Evolutionary conservation across 2,329 filamentous ascomycete species (phyloP), one percentile per base, ranked within the genome.

Genomic region (Chaetothyriales sp.): DNA sequence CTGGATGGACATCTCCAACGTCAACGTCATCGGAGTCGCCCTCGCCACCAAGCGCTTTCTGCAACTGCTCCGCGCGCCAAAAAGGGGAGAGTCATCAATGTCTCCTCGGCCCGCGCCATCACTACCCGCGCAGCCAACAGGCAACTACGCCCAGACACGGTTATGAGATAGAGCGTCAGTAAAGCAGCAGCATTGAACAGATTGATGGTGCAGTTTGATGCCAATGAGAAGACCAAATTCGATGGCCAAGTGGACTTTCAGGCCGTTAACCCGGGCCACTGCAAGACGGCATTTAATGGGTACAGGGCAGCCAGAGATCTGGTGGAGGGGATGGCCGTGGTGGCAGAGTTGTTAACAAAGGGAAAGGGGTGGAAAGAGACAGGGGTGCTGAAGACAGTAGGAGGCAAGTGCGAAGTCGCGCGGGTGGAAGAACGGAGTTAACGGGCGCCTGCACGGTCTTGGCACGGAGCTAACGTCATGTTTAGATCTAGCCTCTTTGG

Each of bases 11-110:
- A 48, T 55, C 2, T 51, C 43, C 46, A 64, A 68, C 47, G 62
- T 70, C 43, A 73, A 76, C 60, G 65, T 75, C 54, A 69, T 67
- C 2, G 73, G 71, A 0, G 64, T 73, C 18, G 71, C 64, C 4
- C 64, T 67, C 44, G 40, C 71, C 33, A 62, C 63, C 9, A 54
- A 56, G 8, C 54, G 65, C 18, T 61, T 64, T 51, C 54, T 64
- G 4, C 62, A 64, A 10, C 57, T 69, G 1, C 60, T 68, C 0
- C 54, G 55, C 54, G 55, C 33, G 0, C 48, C 1, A 18, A 55
- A 10, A 58, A 62, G 3, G 51, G 51, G 10, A 64, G 59, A 47
- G 63, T 68, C 1, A 63, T 70, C 51, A 68, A 67, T 45, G 54
- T 70, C 44, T 64, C 63, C 5, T 68, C 63, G 4, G 63, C 56